These are phyloP conservation scores for Nepenthes mirabilis DNA, from an alignment of 148 eudicot species.

Conservation along the genomic window DNA sequence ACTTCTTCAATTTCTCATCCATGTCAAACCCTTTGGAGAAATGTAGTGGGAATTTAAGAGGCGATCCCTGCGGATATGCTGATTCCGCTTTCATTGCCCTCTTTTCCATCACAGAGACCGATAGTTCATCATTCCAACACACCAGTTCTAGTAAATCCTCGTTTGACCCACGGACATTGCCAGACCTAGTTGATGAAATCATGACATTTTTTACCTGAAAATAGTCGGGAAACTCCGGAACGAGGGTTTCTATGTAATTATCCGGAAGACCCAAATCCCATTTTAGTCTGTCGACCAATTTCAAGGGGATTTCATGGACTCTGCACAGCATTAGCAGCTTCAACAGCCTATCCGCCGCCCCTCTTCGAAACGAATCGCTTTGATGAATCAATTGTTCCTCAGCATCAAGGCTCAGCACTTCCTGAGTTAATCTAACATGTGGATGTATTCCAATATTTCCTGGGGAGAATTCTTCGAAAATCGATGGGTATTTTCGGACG, in stretches of 20 bases:
- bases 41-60: constrained; percentile 21
- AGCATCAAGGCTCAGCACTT: constrained; percentile 30
- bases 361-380: constrained; percentile 23
- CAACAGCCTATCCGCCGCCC: constrained; percentile 46
- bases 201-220: constrained; percentile 18
- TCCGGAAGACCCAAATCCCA: constrained; percentile 41
- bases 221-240: constrained; percentile 49
- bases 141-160: constrained; percentile 24
- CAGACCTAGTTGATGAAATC: background rate
- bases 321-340: constrained; percentile 65
- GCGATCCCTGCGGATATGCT: constrained; percentile 21
- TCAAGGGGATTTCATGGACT: constrained; percentile 24
- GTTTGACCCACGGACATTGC: constrained; percentile 2
- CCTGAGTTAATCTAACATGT: constrained; percentile 47
- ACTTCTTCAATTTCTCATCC: constrained; percentile 30
- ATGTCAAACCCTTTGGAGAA: constrained; percentile 27
- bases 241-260: constrained; percentile 25
- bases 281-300: constrained; percentile 28
- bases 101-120: constrained; percentile 22
- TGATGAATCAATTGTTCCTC: constrained; percentile 46
- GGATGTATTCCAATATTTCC: constrained; percentile 37
- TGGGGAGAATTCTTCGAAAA: constrained; percentile 54
- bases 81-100: constrained; percentile 16
- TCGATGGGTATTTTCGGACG: constrained; percentile 47
- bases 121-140: constrained; percentile 29